Evolutionary conservation across 306 rosid genomes (phyloP).

Genomic region (Fragaria nilgerrensis): DNA sequence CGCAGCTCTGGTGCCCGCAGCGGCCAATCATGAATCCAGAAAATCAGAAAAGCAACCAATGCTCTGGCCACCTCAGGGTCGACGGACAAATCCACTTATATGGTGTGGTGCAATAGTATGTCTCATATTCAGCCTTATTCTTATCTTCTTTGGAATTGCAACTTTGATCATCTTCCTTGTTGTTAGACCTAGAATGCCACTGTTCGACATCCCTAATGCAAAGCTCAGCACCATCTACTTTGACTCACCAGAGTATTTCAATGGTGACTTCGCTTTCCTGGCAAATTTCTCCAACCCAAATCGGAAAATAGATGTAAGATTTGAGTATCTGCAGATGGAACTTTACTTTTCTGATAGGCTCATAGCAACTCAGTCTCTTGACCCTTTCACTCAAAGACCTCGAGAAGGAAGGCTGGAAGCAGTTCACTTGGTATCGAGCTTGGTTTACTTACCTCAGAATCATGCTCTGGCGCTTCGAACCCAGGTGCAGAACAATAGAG

Average conservation of each 20-base stretch:
- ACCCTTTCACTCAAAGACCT: constrained; percentile 59
- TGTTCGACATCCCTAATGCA: constrained; percentile 74
- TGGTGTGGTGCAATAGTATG: constrained; percentile 76
- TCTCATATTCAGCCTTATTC: constrained; percentile 68
- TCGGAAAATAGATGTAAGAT: constrained; percentile 51
- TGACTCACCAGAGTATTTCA: constrained; percentile 69
- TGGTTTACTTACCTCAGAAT: constrained; percentile 79
- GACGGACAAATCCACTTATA: constrained; percentile 64
- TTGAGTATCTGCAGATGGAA: constrained; percentile 55
- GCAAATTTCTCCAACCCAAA: constrained; percentile 90
- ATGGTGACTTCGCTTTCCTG: constrained; percentile 72
- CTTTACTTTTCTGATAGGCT: constrained; percentile 71
- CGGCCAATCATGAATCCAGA: constrained; percentile 17
- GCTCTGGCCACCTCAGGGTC: constrained; percentile 39
- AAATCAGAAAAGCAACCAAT: constrained; percentile 34
- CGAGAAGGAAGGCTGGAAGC: constrained; percentile 57
- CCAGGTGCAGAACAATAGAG: constrained; percentile 61
- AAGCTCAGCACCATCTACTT: constrained; percentile 70
- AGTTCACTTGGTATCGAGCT: constrained; percentile 65
- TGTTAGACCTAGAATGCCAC: constrained; percentile 61
- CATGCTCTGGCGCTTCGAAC: constrained; percentile 60
- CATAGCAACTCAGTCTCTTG: constrained; percentile 59
- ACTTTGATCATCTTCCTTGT: constrained; percentile 63
- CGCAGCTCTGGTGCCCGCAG: constrained; percentile 24
- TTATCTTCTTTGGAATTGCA: constrained; percentile 77